Percentiles rank a stretch among this genome's conserved stretches.
These are phyloP conservation scores for Penicillium salamii DNA, from an alignment of 495 filamentous ascomycete genomes.

Conservation along the genomic window DNA sequence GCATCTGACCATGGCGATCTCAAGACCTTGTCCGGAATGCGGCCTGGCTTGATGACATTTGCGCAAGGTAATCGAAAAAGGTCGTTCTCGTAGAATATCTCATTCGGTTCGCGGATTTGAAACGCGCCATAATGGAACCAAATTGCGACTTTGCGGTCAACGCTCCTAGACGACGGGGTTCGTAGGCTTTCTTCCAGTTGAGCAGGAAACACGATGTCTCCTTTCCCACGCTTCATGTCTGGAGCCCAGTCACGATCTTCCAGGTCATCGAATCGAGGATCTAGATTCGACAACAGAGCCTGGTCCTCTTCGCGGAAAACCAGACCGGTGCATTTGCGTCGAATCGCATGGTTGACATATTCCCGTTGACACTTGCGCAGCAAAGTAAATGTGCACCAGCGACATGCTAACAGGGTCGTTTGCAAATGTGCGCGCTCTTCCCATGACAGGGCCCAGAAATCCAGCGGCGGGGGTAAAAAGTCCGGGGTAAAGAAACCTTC, in stretches of 20 bases:
- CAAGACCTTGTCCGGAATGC: slow-evolving; percentile 44
- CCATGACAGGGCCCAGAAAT: slow-evolving; percentile 26
- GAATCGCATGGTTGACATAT: slow-evolving; percentile 34
- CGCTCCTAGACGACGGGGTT: slow-evolving; percentile 1
- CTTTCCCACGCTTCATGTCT: slow-evolving; percentile 24
- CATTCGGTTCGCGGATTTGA: slow-evolving; percentile 25
- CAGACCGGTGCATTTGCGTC: slow-evolving; percentile 22
- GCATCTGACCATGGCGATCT: slow-evolving; percentile 39
- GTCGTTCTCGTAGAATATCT: slow-evolving; percentile 26
- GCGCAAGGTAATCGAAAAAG: slow-evolving; percentile 34
- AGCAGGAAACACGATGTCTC: slow-evolving; percentile 29
- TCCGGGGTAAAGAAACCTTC: slow-evolving; percentile 33
- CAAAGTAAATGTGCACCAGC: slow-evolving; percentile 44
- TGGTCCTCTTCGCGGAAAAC: slow-evolving; percentile 23
- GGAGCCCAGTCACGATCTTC: slow-evolving; percentile 14
- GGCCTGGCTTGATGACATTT: slow-evolving; percentile 11
- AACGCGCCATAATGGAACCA: slow-evolving; percentile 40
- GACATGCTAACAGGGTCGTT: slow-evolving; percentile 34
- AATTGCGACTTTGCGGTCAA: slow-evolving; percentile 28
- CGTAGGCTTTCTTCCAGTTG: slow-evolving; percentile 1
- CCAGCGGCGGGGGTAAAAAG: slow-evolving; percentile 36
- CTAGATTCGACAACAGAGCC: slow-evolving; percentile 15
- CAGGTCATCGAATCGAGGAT: slow-evolving; percentile 18
- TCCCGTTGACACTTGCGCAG: slow-evolving; percentile 41
- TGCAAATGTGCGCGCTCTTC: slow-evolving; percentile 28